A percentile compares a stretch with the other conserved stretches of the same genome.
Evolutionary conservation across 148 eudicot species (phyloP).

Genomic region (Heliosperma pusillum): DNA sequence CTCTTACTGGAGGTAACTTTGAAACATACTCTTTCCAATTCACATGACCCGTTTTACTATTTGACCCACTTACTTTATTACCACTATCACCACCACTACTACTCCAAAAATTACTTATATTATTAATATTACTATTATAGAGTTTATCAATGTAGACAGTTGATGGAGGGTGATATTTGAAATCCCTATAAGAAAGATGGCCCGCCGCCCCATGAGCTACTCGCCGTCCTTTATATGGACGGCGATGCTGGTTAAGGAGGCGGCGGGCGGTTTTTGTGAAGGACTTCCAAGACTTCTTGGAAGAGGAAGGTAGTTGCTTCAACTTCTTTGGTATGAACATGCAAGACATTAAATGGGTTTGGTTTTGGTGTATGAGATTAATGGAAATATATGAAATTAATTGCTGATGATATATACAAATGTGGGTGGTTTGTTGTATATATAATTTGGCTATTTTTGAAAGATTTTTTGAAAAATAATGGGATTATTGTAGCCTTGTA

Average conservation of each 20-base stretch:
- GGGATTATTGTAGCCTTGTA: neutral
- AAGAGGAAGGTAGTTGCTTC: conserved; percentile 29
- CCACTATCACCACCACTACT: neutral
- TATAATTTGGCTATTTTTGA: neutral
- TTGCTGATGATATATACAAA: neutral
- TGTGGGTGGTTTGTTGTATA: neutral
- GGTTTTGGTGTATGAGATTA: neutral
- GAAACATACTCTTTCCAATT: conserved; percentile 27
- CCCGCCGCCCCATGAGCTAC: neutral
- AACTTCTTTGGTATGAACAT: conserved; percentile 45
- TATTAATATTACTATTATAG: neutral
- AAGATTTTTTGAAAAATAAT: neutral
- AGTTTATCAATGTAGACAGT: conserved; percentile 24
- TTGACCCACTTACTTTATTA: neutral
- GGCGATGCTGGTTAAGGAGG: conserved; percentile 6
- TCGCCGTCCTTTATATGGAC: neutral
- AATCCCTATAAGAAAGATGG: conserved; percentile 4
- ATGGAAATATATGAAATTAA: neutral
- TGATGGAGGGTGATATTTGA: conserved; percentile 9
- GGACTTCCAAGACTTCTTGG: conserved; percentile 57
- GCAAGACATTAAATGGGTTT: conserved; percentile 37
- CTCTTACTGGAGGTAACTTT: conserved; percentile 25
- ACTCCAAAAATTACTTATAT: neutral
- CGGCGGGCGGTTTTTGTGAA: conserved; percentile 27
- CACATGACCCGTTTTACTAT: neutral